Evolutionary conservation across 2,329 filamentous ascomycete genomes (phyloP).

Genomic region (Phialocephala sp.): DNA sequence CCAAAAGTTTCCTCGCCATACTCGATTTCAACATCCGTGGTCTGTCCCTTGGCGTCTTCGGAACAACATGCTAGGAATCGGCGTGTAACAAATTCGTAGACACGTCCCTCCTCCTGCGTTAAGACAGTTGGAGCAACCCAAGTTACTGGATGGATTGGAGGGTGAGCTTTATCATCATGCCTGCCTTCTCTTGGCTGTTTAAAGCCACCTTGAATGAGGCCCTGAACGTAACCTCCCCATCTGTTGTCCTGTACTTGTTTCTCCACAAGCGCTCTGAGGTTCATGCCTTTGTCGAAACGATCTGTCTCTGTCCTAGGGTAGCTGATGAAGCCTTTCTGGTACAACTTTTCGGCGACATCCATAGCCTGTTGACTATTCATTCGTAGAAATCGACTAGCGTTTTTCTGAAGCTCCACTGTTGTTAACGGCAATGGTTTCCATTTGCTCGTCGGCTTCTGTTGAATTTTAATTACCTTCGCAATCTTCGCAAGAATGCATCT

Average conservation of each 20-base stretch:
- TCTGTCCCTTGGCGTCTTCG: constrained; percentile 88
- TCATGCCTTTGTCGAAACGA: constrained; percentile 89
- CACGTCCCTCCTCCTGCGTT: constrained; percentile 70
- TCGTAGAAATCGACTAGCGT: constrained; percentile 85
- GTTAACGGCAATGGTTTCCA: constrained; percentile 94
- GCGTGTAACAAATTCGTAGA: constrained; percentile 92
- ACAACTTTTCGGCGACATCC: constrained; percentile 83
- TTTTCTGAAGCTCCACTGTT: constrained; percentile 95
- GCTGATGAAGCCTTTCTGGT: constrained; percentile 95
- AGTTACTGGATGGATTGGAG: constrained; percentile 95
- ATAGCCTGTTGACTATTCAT: constrained; percentile 93
- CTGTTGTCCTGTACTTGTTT: constrained; percentile 78
- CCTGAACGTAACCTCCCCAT: constrained; percentile 84
- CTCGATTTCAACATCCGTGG: constrained; percentile 81
- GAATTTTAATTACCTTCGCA: constrained; percentile 82
- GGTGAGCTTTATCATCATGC: constrained; percentile 96
- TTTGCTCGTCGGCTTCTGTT: constrained; percentile 90
- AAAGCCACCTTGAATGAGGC: constrained; percentile 77
- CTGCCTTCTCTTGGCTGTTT: constrained; percentile 80
- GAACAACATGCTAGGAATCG: constrained; percentile 96
- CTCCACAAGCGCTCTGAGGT: constrained; percentile 77
- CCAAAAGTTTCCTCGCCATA: constrained; percentile 86
- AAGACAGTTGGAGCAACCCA: constrained; percentile 70
- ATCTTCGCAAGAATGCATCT: constrained; percentile 77
- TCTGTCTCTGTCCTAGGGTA: constrained; percentile 98